Conservation (phyloP, 2,329 filamentous ascomycete species). For the Fusarium cicatricum region DNA sequence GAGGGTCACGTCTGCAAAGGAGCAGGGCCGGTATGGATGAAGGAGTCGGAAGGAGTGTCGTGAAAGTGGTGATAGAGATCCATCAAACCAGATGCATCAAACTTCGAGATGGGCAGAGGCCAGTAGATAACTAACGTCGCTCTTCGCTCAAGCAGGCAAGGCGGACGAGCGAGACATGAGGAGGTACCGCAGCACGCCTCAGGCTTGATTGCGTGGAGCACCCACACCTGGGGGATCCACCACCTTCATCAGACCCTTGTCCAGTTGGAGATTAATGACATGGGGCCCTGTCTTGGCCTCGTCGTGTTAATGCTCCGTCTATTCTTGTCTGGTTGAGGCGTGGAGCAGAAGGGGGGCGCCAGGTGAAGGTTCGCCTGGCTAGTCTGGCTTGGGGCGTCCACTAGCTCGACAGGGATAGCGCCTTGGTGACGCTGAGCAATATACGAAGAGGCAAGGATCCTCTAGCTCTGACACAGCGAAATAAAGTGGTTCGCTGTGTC, state of each 20-base stretch:
- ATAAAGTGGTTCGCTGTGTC: conserved; percentile 52
- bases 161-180: conserved; percentile 38
- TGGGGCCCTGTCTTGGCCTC: conserved; percentile 46
- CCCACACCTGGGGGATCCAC: conserved; percentile 45
- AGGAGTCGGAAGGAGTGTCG: conserved; percentile 51
- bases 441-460: conserved; percentile 56
- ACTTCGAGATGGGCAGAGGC: conserved; percentile 33
- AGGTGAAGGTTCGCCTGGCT: conserved; percentile 48
- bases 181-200: conserved; percentile 43
- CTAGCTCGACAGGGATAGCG: conserved; percentile 45
- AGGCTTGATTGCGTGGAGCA: conserved; percentile 50
- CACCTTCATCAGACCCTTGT: conserved; percentile 44
- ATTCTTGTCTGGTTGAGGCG: conserved; percentile 51
- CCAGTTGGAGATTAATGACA: conserved; percentile 47
- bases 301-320: conserved; percentile 52
- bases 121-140: conserved; percentile 34
- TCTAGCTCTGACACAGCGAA: conserved; percentile 58
- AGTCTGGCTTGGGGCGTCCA: conserved; percentile 43
- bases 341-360: conserved; percentile 29
- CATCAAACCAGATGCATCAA: conserved; percentile 34
- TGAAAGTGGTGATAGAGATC: conserved; percentile 45
- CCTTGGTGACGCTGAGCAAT: conserved; percentile 58
- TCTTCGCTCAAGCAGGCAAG: conserved; percentile 29
- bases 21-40: conserved; percentile 28
- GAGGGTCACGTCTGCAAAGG: conserved; percentile 39